Conservation (phyloP, 2,329 filamentous ascomycete genomes). For the Ceratocystiopsis sp. region DNA sequence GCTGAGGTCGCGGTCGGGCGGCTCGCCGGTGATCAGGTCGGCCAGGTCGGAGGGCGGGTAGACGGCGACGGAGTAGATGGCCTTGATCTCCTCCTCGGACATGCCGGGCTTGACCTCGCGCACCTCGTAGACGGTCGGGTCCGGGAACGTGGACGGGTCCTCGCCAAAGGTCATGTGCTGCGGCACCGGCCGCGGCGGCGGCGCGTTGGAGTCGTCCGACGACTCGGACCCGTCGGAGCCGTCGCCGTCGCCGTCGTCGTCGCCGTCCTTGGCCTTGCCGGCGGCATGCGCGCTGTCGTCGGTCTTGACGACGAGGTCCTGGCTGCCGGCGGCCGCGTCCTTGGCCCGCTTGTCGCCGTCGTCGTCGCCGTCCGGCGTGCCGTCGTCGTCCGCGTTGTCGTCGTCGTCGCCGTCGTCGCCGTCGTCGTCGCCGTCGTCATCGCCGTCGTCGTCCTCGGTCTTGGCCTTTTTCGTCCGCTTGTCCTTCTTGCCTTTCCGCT, state of each 20-base stretch:
- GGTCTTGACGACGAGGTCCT: too few relatives aligned
- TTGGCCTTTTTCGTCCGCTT: too few relatives aligned
- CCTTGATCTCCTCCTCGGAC: slow-evolving; percentile 68
- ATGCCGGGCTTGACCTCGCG: slow-evolving; percentile 56
- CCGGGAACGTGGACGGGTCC: slow-evolving; percentile 77
- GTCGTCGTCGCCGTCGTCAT: slow-evolving; percentile 16
- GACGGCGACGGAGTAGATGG: slow-evolving; percentile 71
- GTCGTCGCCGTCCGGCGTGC: too few relatives aligned
- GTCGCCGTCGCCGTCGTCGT: slow-evolving; percentile 16
- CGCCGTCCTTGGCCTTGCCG: too few relatives aligned
- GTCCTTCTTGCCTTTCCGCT: slow-evolving; percentile 21
- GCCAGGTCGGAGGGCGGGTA: slow-evolving; percentile 70
- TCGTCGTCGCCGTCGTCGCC: background rate
- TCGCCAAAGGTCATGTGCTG: slow-evolving; percentile 82
- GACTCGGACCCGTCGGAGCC: slow-evolving; percentile 27
- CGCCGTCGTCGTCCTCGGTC: too few relatives aligned
- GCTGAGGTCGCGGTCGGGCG: slow-evolving; percentile 90
- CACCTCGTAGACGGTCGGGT: slow-evolving; percentile 92
- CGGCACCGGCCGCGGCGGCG: slow-evolving; percentile 46
- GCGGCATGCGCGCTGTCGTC: too few relatives aligned
- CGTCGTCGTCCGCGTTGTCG: too few relatives aligned
- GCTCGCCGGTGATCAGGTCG: slow-evolving; percentile 72
- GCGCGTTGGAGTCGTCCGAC: slow-evolving; percentile 42
- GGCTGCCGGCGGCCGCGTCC: slow-evolving; percentile 17
- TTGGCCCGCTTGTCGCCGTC: background rate